phyloP scores from a whole-genome alignment of 2,329 filamentous ascomycete genomes.

The Clarireedia sp. region DNA sequence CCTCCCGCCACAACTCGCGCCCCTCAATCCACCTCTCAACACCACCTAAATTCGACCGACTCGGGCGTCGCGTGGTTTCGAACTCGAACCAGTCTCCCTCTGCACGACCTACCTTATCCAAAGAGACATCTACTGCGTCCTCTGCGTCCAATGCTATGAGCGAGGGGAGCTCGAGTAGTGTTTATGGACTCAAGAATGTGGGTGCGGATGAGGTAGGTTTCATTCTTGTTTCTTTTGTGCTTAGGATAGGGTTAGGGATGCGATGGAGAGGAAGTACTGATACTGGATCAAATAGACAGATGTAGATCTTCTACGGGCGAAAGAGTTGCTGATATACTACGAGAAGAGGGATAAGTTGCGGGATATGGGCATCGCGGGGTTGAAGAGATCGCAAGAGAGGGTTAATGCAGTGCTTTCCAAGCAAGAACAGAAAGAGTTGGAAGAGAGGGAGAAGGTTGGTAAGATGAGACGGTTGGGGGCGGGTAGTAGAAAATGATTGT shows the following conservation, averaged over 20 bases:
- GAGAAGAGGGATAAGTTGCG: conserved; percentile 1
- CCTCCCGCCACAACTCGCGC: neutral
- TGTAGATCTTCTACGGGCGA: neutral
- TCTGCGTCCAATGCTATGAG: neutral
- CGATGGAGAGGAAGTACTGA: neutral
- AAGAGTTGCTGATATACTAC: conserved; percentile 1
- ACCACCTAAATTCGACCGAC: neutral
- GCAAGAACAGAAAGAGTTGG: neutral
- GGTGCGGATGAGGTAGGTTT: neutral
- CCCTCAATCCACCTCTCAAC: neutral
- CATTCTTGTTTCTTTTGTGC: neutral
- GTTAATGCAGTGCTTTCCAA: neutral
- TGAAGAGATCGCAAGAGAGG: neutral
- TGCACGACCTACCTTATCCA: neutral
- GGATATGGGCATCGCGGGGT: neutral
- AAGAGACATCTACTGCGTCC: neutral
- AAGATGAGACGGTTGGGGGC: neutral
- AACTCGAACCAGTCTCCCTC: neutral
- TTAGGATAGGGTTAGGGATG: neutral
- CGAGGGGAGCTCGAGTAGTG: neutral
- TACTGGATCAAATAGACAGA: neutral
- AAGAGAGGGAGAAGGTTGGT: neutral
- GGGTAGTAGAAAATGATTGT: neutral
- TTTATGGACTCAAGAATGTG: too few species aligned
- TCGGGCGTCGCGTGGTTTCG: neutral